Base-by-base conservation (phyloP, 768 basidiomycete species). In the Tricholoma saponaceum region DNA sequence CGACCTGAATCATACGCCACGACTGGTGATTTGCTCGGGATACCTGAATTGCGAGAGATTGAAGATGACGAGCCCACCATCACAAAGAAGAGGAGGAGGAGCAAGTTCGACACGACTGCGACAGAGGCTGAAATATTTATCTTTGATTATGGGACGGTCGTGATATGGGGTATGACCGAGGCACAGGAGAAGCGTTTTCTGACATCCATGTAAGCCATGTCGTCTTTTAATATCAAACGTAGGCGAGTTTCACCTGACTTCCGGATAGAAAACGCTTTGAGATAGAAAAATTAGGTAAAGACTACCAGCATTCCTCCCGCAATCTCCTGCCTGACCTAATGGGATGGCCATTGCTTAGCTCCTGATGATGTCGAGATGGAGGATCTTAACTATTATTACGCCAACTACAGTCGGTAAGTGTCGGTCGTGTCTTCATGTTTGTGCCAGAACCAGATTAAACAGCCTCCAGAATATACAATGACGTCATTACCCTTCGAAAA, bases 131-230 rank as follows among this genome's bases (percentile, higher is more conserved):
- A 97, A 71, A 89, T 97, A 55, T 97, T 96, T 70, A 74, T 97
- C 62, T 98, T 97, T 72, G 83, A 89, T 60, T 97, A 96, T 68
- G 95, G 95, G 12, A 95, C 92, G 0, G 90, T 96, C 25, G 95
- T 98, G 23, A 91, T 96, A 52, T 98, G 95, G 95, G 95, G 95
- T 23, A 97, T 98, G 95, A 88, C 91, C 37, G 93, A 97, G 69
- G 77, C 84, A 5, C 92, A 97, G 66, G 95, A 98, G 76, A 90
- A 83, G 70, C 80, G 94, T 8, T 94, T 98, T 66, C 74, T 98
- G 60, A 85, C 89, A 25, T 95, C 94, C 20, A 82, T 98, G 95
- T 95, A 66, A 72, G 91, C 77, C 26, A 51, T 37, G 46, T 51
- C 23, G 47, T 51, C 30, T 54, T 14, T 20, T 16, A 18, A 23